Conservation (phyloP, 75 land plant genomes). For the Cunninghamia lanceolata region DNA sequence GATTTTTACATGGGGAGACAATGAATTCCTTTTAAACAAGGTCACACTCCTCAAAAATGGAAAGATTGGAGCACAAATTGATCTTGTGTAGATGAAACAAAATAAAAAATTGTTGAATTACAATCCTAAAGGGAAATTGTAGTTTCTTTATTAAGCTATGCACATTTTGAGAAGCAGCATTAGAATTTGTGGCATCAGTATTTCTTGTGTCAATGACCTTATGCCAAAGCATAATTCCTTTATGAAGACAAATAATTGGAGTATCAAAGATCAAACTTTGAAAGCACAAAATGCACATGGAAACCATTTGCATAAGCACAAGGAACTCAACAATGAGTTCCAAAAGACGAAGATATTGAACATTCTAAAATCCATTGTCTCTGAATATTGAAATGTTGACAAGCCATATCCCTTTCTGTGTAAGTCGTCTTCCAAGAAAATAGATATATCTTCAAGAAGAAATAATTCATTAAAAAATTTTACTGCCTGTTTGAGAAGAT, state of each 20-base stretch:
- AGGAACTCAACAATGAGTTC: not conserved
- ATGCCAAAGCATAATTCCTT: not conserved
- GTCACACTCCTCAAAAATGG: no score
- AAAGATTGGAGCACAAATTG: no score
- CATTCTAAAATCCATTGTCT: not conserved
- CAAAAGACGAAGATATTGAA: not conserved
- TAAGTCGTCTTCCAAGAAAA: not conserved
- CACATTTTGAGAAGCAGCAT: not conserved
- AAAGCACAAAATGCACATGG: not conserved
- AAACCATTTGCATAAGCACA: not conserved
- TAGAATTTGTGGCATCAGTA: not conserved
- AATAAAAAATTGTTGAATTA: not conserved
- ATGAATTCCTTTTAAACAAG: no score
- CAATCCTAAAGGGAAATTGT: not conserved
- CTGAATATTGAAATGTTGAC: not conserved
- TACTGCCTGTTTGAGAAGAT: no score
- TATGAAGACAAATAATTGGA: not conserved
- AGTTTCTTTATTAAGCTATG: not conserved
- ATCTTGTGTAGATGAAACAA: not conserved
- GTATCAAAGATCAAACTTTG: not conserved
- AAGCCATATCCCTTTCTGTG: not conserved
- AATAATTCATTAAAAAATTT: no score
- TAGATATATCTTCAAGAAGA: no score
- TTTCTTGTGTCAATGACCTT: not conserved
- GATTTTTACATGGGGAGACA: no score